These are phyloP conservation scores for Calonectria montana DNA, from an alignment of 2,329 filamentous ascomycete species.

Conservation along the genomic window DNA sequence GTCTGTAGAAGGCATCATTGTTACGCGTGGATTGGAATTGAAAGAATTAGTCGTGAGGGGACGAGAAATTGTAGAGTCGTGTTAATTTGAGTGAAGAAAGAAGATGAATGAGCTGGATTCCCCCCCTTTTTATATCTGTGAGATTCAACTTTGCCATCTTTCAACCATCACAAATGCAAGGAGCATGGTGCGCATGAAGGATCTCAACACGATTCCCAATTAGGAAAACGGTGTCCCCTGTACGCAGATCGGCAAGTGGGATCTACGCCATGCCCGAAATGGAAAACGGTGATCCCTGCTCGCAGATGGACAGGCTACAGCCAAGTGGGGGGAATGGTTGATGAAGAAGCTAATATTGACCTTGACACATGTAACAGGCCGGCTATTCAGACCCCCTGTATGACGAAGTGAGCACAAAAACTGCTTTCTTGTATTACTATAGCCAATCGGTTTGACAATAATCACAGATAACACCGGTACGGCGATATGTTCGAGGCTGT, in stretches of 20 bases:
- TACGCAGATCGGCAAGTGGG: not conserved
- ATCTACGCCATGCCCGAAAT: not conserved
- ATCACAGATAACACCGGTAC: too few relatives aligned
- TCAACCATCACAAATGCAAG: not conserved
- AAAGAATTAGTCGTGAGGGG: not conserved
- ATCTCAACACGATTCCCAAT: not conserved
- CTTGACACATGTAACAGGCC: too few relatives aligned
- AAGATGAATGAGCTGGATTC: not conserved
- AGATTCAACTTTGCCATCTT: not conserved
- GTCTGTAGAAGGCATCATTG: not conserved
- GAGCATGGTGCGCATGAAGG: not conserved
- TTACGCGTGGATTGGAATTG: not conserved
- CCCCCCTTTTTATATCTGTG: not conserved
- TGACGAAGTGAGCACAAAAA: too few relatives aligned
- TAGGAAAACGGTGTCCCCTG: constrained; percentile 9
- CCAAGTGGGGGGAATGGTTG: not conserved
- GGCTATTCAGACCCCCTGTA: too few relatives aligned
- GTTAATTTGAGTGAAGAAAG: not conserved
- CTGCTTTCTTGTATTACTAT: too few relatives aligned
- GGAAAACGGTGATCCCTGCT: constrained; percentile 7
- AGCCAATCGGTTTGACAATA: too few relatives aligned
- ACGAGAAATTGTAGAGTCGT: not conserved
- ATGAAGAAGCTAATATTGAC: not conserved
- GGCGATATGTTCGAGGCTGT: too few relatives aligned
- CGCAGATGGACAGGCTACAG: not conserved